Evolutionary conservation across 352 stramenopile species (phyloP).

Genomic region (Pythium sukuiense): DNA sequence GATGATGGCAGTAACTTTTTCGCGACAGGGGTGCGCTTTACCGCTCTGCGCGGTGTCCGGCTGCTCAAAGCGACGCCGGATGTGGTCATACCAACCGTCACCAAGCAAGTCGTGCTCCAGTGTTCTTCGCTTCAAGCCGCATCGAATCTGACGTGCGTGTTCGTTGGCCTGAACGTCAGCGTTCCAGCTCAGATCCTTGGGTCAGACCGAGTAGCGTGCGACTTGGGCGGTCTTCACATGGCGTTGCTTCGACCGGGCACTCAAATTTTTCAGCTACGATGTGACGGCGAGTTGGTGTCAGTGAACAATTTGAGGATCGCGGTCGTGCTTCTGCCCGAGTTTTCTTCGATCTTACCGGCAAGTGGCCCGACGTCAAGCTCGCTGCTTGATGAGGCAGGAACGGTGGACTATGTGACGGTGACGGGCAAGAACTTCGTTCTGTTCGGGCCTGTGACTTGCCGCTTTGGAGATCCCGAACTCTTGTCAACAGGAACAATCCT

Average conservation of each 20-base stretch:
- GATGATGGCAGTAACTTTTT: slow-evolving; percentile 24
- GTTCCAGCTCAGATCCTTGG: slow-evolving; percentile 9
- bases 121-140: not conserved
- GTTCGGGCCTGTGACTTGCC: slow-evolving; percentile 31
- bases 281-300: slow-evolving; percentile 13
- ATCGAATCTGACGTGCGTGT: slow-evolving; percentile 16
- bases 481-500: slow-evolving; percentile 37
- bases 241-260: slow-evolving; percentile 1
- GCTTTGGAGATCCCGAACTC: slow-evolving; percentile 13
- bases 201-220: slow-evolving; percentile 10
- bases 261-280: slow-evolving; percentile 7
- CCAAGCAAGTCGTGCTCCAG: slow-evolving; percentile 4
- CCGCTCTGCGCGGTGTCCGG: slow-evolving; percentile 5
- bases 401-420: slow-evolving; percentile 13
- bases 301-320: slow-evolving; percentile 7
- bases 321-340: slow-evolving; percentile 21
- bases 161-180: slow-evolving; percentile 10
- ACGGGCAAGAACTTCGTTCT: slow-evolving; percentile 47
- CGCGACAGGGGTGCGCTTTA: slow-evolving; percentile 14
- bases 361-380: slow-evolving; percentile 11
- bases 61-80: slow-evolving; percentile 9
- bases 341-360: slow-evolving; percentile 21
- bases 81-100: slow-evolving; percentile 21
- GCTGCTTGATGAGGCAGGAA: not conserved
- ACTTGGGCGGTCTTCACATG: not conserved